Evolutionary conservation across 1,139 yeast genomes (phyloP), one percentile per base, ranked within the genome.

Genomic region (Kurtzmaniella natalensis): DNA sequence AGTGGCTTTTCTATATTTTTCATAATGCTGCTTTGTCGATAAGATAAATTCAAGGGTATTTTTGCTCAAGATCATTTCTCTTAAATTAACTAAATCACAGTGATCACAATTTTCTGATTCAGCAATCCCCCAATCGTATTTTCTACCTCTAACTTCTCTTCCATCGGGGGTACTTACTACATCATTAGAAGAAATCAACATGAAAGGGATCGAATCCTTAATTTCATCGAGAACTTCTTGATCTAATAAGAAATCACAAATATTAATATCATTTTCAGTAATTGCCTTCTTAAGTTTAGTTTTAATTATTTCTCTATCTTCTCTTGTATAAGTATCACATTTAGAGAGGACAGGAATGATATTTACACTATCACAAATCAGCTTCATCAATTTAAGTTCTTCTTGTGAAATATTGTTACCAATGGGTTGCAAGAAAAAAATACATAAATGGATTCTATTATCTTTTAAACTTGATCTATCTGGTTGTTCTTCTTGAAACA

Each of bases 281-380:
- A 85, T 61, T 1, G 72, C 62, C 4, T 51, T 49, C 33, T 61
- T 66, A 13, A 82, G 61, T 30, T 56, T 48, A 5, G 39, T 38
- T 51, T 82, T 82, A 51, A 76, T 71, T 7, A 40, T 36, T 3
- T 31, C 37, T 32, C 70, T 42, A 39, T 71, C 77, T 3, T 51
- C 56, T 3, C 42, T 35, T 9, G 81, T 75, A 42, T 81, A 69
- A 1, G 80, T 72, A 55, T 87, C 96, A 17, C 88, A 76, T 52
- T 85, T 85, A 21, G 86, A 70, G 42, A 87, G 72, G 1, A 87
- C 72, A 0, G 95, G 95, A 35, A 87, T 76, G 43, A 87, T 60
- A 50, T 83, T 86, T 13, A 81, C 87, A 36, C 86, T 61, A 13
- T 64, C 56, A 10, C 81, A 65, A 28, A 87, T 62, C 44, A 76